Conservation (phyloP, 2,329 filamentous ascomycete species). For the Tolypocladium tropicale region DNA sequence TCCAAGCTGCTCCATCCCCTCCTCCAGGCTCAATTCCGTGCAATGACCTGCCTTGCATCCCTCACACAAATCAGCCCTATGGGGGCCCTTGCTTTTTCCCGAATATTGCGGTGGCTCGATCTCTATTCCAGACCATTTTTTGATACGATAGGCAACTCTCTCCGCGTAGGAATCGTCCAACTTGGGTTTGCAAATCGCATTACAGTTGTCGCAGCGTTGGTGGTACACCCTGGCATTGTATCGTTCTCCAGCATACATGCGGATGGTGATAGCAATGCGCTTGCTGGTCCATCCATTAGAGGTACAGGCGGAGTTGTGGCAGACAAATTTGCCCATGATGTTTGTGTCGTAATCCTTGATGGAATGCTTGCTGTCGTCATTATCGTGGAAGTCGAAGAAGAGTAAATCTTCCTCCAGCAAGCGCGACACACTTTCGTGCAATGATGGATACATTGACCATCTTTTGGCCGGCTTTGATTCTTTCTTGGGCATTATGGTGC, state of each 20-base stretch:
- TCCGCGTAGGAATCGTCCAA: not conserved
- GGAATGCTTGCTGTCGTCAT: not conserved
- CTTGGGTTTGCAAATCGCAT: not conserved
- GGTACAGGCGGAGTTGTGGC: not conserved
- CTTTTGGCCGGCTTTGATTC: not conserved
- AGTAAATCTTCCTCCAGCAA: not conserved
- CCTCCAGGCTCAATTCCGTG: too few relatives aligned
- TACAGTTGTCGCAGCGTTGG: not conserved
- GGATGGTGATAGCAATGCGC: not conserved
- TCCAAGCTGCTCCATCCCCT: too few relatives aligned
- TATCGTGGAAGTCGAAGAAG: not conserved
- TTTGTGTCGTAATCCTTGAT: not conserved
- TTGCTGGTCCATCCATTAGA: not conserved
- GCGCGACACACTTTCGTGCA: not conserved
- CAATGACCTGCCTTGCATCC: not conserved
- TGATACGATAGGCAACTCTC: not conserved
- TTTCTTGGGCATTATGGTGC: not conserved
- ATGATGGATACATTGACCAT: not conserved
- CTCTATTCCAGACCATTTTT: not conserved
- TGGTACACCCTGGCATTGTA: not conserved
- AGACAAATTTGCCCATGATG: not conserved
- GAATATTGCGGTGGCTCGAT: not conserved
- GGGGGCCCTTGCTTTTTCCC: not conserved
- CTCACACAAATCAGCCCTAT: not conserved
- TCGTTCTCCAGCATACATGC: not conserved